phyloP scores from a whole-genome alignment of 176 grass and related monocot genomes.

The Alopecurus myosuroides region DNA sequence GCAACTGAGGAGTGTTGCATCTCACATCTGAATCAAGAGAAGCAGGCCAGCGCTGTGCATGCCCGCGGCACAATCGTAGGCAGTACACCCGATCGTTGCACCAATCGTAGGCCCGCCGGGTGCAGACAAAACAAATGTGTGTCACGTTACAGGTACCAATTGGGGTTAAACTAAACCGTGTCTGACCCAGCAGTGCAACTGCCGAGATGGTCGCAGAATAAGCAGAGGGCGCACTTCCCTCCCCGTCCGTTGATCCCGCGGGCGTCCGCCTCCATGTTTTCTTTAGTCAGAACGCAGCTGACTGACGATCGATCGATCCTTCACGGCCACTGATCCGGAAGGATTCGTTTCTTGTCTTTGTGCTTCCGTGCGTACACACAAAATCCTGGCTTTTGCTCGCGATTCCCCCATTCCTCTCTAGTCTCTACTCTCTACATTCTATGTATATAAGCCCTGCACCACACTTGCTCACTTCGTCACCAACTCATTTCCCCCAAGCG shows the following conservation, averaged over 20 bases:
- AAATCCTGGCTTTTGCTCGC: not conserved
- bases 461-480: not conserved
- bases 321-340: not conserved
- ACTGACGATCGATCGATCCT: not conserved
- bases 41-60: not conserved
- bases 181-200: not conserved
- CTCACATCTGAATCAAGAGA: not conserved
- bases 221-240: not conserved
- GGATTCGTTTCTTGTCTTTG: not conserved
- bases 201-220: not conserved
- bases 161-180: not conserved
- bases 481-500: not conserved
- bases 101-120: not conserved
- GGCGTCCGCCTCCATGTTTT: not conserved
- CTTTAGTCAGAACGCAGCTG: not conserved
- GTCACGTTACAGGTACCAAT: not conserved
- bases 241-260: too few relatives aligned
- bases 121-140: constrained; percentile 3
- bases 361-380: not conserved
- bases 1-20: not conserved
- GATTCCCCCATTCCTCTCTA: not conserved
- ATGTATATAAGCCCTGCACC: not conserved
- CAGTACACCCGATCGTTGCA: not conserved
- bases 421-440: too few relatives aligned
- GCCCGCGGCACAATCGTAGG: too few relatives aligned